Base-by-base conservation (phyloP, 495 filamentous ascomycete genomes). In the Lophiotrema nucula region DNA sequence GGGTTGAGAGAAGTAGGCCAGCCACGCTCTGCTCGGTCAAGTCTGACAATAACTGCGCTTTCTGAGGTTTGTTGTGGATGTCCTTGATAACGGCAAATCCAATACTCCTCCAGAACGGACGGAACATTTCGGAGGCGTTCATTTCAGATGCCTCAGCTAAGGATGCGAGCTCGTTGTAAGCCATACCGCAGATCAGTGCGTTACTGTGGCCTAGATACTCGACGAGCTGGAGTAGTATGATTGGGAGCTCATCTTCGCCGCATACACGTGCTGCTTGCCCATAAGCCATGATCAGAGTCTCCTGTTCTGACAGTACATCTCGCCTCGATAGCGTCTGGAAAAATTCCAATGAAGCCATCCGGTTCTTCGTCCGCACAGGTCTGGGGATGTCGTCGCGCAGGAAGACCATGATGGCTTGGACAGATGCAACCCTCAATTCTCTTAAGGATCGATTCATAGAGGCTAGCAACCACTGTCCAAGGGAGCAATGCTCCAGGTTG, bases 181-280 rank as follows among this genome's bases (percentile, higher is more conserved):
- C 88, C 35, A 88, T 76, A 2, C 83, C 87, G 59, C 83, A 88
- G 3, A 96, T 75, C 4, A 95, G 81, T 16, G 83, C 79, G 69
- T 93, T 95, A 23, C 85, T 75, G 67, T 95, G 83, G 11, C 91
- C 92, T 1, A 97, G 77, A 67, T 92, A 97, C 31, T 95, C 87
- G 22, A 96, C 75, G 3, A 98, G 77, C 51, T 84, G 85, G 42
- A 95, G 74, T 27, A 98, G 77, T 31, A 90, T 88, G 46, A 97
- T 80, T 63, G 92, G 91, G 41, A 93, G 81, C 68, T 95, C 88
- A 38, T 91, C 84, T 59, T 90, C 88, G 22, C 76, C 75, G 24
- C 81, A 86, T 39, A 82, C 70, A 48, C 78, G 80, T 60, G 87
- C 91, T 48, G 96, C 79, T 63, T 88, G 85, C 38, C 86, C 88